Evolutionary conservation across 148 eudicot species (phyloP).

Genomic region (Cornus controversa): DNA sequence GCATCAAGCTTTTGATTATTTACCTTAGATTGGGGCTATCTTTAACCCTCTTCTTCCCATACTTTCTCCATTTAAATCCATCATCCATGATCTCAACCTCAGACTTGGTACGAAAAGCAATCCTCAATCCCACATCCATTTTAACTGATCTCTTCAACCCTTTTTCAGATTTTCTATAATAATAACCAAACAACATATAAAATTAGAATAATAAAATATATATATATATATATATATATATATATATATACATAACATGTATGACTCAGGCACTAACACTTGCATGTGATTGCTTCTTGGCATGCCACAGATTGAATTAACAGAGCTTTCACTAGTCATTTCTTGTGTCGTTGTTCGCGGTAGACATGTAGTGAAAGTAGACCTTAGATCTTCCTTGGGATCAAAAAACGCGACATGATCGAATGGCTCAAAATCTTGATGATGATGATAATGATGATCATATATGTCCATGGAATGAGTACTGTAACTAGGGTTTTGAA

Average conservation of each 20-base stretch:
- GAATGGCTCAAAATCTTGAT: background rate
- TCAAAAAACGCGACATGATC: background rate
- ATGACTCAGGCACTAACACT: background rate
- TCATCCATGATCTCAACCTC: constrained; percentile 13
- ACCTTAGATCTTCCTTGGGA: background rate
- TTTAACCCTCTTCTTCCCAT: constrained; percentile 15
- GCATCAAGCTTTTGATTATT: too few relatives aligned
- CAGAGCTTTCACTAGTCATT: background rate
- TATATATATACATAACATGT: too few relatives aligned
- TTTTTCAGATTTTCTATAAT: background rate
- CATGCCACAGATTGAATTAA: background rate
- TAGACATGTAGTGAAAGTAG: background rate
- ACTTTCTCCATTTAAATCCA: constrained; percentile 18
- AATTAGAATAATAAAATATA: background rate
- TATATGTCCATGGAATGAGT: background rate
- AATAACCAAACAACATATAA: background rate
- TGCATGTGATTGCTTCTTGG: constrained; percentile 12
- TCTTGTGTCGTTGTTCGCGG: background rate
- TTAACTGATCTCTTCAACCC: background rate
- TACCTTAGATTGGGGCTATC: constrained; percentile 13
- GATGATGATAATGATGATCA: background rate
- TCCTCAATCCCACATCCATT: constrained; percentile 10
- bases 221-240: too few relatives aligned
- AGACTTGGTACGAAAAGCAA: constrained; percentile 11
- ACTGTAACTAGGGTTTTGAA: background rate